phyloP scores from a whole-genome alignment of 345 rosid species.

The Firmiana major region DNA sequence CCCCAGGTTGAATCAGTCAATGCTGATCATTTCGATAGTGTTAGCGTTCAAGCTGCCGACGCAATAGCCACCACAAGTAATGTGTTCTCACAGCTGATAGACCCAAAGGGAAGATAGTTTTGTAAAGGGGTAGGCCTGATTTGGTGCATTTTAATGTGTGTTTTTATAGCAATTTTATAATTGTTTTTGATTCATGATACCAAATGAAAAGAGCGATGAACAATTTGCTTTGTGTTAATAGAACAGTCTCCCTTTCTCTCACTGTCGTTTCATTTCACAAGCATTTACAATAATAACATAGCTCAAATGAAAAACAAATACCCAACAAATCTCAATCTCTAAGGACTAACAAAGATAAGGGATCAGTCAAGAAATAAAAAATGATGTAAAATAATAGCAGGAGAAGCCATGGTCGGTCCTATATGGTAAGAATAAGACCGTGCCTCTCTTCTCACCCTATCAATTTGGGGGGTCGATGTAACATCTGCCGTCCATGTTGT shows the following conservation, averaged over 20 bases:
- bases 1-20: neutral
- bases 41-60: slow-evolving; percentile 3
- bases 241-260: too few species aligned
- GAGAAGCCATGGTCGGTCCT: neutral
- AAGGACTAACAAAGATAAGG: too few species aligned
- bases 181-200: neutral
- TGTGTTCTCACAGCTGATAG: slow-evolving; percentile 18
- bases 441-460: neutral
- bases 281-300: too few species aligned
- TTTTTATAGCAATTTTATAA: neutral
- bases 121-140: neutral
- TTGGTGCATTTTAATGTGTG: too few species aligned
- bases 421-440: neutral
- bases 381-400: too few species aligned
- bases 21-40: neutral
- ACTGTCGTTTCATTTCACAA: too few species aligned
- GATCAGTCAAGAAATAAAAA: too few species aligned
- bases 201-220: neutral
- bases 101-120: slow-evolving; percentile 21
- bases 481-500: neutral
- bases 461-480: neutral
- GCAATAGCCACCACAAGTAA: neutral
- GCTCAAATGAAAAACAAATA: too few species aligned
- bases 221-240: too few species aligned
- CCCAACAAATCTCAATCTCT: too few species aligned